A percentile compares a stretch with the other conserved stretches of the same genome.
Conservation (phyloP, 257 asterid genomes). For the Plantago ovata region DNA sequence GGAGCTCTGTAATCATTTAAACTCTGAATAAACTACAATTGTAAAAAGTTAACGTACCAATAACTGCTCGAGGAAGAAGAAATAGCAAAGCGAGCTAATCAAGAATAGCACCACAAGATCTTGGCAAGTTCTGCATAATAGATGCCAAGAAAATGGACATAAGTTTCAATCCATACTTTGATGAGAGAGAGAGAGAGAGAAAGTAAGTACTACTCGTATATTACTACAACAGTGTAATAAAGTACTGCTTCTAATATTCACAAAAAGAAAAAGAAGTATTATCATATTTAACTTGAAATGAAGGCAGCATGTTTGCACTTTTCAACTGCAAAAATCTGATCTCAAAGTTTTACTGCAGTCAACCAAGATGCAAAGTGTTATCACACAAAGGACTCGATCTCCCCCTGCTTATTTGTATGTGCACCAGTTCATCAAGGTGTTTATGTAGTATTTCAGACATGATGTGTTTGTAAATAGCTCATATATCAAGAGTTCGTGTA, state of each 20-base stretch:
- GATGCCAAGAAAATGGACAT: constrained; percentile 20
- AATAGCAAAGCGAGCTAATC: constrained; percentile 88
- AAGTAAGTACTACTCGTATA: constrained; percentile 8
- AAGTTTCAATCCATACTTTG: constrained; percentile 14
- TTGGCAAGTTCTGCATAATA: constrained; percentile 73
- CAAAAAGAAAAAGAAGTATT: background rate
- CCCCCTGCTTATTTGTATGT: too few relatives aligned
- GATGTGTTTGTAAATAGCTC: too few relatives aligned
- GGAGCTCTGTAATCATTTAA: background rate
- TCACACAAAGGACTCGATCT: too few relatives aligned
- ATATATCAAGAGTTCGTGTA: too few relatives aligned
- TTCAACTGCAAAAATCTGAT: too few relatives aligned
- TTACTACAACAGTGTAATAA: background rate
- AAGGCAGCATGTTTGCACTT: too few relatives aligned
- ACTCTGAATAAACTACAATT: background rate
- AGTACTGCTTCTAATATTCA: background rate
- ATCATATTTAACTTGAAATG: constrained; percentile 4
- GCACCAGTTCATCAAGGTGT: too few relatives aligned
- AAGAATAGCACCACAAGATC: constrained; percentile 93
- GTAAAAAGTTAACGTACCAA: constrained; percentile 47
- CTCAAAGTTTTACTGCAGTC: background rate
- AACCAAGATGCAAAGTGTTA: background rate
- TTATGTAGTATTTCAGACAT: too few relatives aligned
- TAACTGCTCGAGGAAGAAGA: constrained; percentile 94
- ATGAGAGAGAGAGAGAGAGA: background rate